These are phyloP conservation scores for Irpex lacteus DNA, from an alignment of 1,284 basidiomycete species.

Conservation along the genomic window DNA sequence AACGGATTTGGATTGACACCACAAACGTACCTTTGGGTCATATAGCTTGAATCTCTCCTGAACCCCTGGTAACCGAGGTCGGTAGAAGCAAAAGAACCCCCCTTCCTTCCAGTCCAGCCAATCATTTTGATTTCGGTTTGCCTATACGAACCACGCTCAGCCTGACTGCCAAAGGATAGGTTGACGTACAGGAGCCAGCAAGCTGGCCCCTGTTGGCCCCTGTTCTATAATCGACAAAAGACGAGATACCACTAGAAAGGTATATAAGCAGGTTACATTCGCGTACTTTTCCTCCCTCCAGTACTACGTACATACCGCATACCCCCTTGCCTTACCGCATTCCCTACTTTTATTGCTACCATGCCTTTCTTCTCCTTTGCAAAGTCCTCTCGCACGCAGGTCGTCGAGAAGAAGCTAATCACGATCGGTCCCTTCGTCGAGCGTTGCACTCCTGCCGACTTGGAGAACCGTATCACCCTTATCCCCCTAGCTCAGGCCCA, in stretches of 20 bases:
- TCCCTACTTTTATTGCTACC: neutral
- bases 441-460: neutral
- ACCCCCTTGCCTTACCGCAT: neutral
- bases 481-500: conserved; percentile 3
- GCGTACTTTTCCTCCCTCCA: neutral
- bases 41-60: too few species aligned
- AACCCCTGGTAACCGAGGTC: too few species aligned
- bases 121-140: too few species aligned
- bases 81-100: too few species aligned
- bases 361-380: conserved; percentile 8
- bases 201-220: too few species aligned
- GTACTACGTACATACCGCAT: neutral
- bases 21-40: too few species aligned
- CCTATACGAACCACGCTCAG: too few species aligned
- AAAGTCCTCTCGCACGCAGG: conserved; percentile 1
- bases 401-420: neutral
- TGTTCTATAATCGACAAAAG: neutral
- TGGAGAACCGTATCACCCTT: conserved; percentile 3
- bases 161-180: too few species aligned
- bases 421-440: conserved; percentile 1
- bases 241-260: neutral
- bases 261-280: neutral
- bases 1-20: too few species aligned
- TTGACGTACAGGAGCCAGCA: too few species aligned
- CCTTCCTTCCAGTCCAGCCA: too few species aligned